Percentiles rank a stretch among this genome's conserved stretches.
phyloP scores from a whole-genome alignment of 1,284 basidiomycete genomes.

The Taiwanofungus camphoratus region DNA sequence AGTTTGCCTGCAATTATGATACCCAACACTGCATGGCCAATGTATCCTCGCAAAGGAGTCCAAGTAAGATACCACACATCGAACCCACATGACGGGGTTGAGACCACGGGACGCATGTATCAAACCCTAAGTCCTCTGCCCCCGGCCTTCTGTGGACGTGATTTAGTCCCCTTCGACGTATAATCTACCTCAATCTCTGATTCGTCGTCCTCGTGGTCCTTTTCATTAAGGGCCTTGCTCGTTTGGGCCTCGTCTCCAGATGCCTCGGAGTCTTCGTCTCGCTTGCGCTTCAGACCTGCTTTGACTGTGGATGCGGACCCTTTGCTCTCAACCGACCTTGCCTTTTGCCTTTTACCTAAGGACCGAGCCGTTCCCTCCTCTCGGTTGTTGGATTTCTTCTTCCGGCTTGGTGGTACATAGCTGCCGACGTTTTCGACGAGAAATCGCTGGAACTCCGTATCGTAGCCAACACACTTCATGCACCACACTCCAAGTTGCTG shows the following conservation, averaged over 20 bases:
- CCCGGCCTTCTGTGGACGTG: background rate
- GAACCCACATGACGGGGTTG: too few relatives aligned
- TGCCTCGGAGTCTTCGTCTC: background rate
- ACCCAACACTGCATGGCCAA: too few relatives aligned
- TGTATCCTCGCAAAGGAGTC: too few relatives aligned
- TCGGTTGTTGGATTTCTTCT: background rate
- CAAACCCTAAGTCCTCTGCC: too few relatives aligned
- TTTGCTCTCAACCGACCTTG: background rate
- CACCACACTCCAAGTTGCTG: slow-evolving; percentile 7
- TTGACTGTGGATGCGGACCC: background rate
- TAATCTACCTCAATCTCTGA: background rate
- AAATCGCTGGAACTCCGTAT: slow-evolving; percentile 5
- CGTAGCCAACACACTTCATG: slow-evolving; percentile 11
- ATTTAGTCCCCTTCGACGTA: background rate
- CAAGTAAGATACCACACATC: too few relatives aligned
- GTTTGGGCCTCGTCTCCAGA: background rate
- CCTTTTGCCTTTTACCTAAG: too few relatives aligned
- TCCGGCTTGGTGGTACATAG: background rate
- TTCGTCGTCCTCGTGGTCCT: background rate
- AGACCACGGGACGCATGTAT: too few relatives aligned
- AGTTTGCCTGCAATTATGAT: too few relatives aligned
- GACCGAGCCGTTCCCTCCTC: too few relatives aligned
- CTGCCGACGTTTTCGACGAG: slow-evolving; percentile 2
- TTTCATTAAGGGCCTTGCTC: background rate
- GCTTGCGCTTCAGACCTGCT: background rate